Evolutionary conservation across 306 rosid genomes (phyloP).

Genomic region (Canavalia gladiata): DNA sequence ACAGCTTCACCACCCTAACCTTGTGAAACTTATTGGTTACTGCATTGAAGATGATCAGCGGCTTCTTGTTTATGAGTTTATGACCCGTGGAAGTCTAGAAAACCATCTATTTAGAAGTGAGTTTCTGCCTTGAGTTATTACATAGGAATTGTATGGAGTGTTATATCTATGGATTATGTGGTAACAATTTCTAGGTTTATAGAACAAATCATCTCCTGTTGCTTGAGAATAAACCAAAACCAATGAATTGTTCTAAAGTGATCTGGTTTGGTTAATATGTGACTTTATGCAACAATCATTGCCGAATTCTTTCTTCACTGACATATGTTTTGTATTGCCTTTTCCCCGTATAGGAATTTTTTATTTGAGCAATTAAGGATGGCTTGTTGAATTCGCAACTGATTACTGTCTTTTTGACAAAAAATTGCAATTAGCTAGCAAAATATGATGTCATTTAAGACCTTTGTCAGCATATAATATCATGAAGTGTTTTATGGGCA

Average conservation of each 20-base stretch:
- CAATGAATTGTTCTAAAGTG: not conserved
- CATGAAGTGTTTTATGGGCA: slow-evolving; percentile 13
- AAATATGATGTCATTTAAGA: not conserved
- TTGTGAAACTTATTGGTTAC: slow-evolving; percentile 93
- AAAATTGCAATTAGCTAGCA: not conserved
- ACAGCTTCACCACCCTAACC: slow-evolving; percentile 97
- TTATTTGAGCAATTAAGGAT: not conserved
- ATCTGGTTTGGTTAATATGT: slow-evolving; percentile 28
- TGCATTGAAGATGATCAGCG: slow-evolving; percentile 94
- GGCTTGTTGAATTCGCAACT: slow-evolving; percentile 28
- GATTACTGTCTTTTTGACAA: not conserved
- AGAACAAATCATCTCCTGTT: slow-evolving; percentile 16
- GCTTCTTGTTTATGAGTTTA: slow-evolving; percentile 92
- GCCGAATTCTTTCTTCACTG: slow-evolving; percentile 15
- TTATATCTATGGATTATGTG: slow-evolving; percentile 15
- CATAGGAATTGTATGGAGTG: slow-evolving; percentile 31
- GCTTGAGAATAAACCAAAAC: slow-evolving; percentile 35
- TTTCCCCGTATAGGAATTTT: not conserved
- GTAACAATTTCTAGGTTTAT: slow-evolving; percentile 8
- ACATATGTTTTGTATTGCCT: not conserved
- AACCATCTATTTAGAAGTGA: slow-evolving; percentile 97
- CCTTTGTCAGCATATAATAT: not conserved
- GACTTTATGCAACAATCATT: slow-evolving; percentile 33
- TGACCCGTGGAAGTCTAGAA: slow-evolving; percentile 98
- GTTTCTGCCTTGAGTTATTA: slow-evolving; percentile 47